Evolutionary conservation across 179 eudicot species (phyloP), one percentile per base, ranked within the genome.

Genomic region (Spinacia oleracea): DNA sequence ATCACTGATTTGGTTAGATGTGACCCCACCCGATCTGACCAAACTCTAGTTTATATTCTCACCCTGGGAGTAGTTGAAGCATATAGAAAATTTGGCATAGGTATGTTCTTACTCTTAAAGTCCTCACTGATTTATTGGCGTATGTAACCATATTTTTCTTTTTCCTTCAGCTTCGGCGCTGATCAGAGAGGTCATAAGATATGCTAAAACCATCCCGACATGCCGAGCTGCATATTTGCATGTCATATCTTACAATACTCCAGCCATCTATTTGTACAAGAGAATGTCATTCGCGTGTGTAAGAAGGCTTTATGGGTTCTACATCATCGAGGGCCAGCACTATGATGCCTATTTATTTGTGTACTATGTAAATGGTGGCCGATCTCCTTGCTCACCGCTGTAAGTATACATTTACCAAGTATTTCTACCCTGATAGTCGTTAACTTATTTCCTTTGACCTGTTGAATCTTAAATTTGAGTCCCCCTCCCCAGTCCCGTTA

Each of bases 361-460:
- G 77, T 96, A 85, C 92, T 92, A 91, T 70, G 91, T 96, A 32
- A 94, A 96, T 82, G 99, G 98, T 38, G 94, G 94, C 25, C 94
- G 89, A 79, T 93, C 98, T 83, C 96, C 94, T 75, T 96, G 99
- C 83, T 96, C 99, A 64, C 98, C 94, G 2, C 72, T 92, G 99
- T 96, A 91, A 96, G 99, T 89, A 76, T 43, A 73, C 9, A 1
- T 74, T 21, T 8, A 16, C 48, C 76, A 21, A 7, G 6, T 74
- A 21, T 58, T 64, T 83, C 6, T 50, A 21, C 59, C n/a, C 42
- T 75, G 73, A 42, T 79, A 38, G 63, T 21, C 67, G 12, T 40
- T 42, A 43, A 21, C 63, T 73, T 64, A 72, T 31, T n/a, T 23
- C 21, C 20, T 3, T 25, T 51, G 31, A 18, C 62, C 51, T 46